Evolutionary conservation across 2,329 filamentous ascomycete species (phyloP).

Genomic region (Claviceps sp.): DNA sequence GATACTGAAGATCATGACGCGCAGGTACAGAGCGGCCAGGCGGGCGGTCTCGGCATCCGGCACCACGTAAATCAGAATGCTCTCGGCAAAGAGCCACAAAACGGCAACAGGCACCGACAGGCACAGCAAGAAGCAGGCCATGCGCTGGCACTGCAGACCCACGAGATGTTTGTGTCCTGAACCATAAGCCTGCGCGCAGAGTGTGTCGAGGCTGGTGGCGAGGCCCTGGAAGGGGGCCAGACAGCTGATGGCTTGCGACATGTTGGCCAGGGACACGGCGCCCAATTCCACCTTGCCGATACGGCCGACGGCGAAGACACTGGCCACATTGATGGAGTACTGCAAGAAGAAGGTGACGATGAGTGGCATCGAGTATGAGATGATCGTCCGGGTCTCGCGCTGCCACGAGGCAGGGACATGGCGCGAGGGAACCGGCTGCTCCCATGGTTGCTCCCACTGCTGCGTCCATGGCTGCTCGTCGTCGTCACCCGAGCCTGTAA

Average conservation of each 20-base stretch:
- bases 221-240: conserved; percentile 72
- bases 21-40: conserved; percentile 60
- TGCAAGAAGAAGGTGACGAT: conserved; percentile 63
- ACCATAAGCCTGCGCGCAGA: conserved; percentile 88
- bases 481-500: conserved; percentile 27
- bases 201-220: conserved; percentile 78
- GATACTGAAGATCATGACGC: conserved; percentile 57
- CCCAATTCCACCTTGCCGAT: conserved; percentile 50
- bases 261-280: conserved; percentile 40
- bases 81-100: conserved; percentile 56
- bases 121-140: conserved; percentile 63
- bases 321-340: conserved; percentile 72
- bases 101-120: conserved; percentile 60
- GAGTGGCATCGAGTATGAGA: conserved; percentile 55
- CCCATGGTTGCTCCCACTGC: conserved; percentile 49
- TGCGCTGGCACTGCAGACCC: conserved; percentile 67
- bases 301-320: conserved; percentile 65
- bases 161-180: conserved; percentile 83
- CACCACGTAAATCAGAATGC: conserved; percentile 40
- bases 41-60: conserved; percentile 45
- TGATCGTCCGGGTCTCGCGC: conserved; percentile 71
- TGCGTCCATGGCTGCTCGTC: conserved; percentile 35
- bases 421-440: conserved; percentile 63
- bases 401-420: conserved; percentile 84
- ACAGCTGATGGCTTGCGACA: conserved; percentile 70